Conservation (phyloP, 495 filamentous ascomycete genomes). For the Aspergillus ellipticus region DNA sequence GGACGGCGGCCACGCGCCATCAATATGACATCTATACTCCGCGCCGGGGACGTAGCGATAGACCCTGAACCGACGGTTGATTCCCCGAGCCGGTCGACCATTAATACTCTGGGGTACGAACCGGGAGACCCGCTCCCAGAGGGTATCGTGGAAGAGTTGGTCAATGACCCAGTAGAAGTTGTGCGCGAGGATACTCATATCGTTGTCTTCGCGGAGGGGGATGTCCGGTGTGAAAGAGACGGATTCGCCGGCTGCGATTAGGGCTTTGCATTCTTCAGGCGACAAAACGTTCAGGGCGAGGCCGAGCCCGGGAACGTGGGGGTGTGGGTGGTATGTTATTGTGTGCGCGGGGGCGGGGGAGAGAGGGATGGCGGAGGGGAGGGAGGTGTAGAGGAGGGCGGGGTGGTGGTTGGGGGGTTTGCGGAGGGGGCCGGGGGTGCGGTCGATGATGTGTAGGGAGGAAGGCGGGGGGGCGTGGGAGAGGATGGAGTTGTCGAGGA, state of each 20-base stretch:
- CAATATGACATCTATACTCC: slow-evolving; percentile 38
- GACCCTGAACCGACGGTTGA: slow-evolving; percentile 39
- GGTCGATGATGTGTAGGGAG: slow-evolving; percentile 32
- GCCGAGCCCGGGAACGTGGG: slow-evolving; percentile 36
- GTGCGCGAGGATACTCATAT: slow-evolving; percentile 38
- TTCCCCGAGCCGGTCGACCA: slow-evolving; percentile 29
- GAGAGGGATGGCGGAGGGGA: slow-evolving; percentile 31
- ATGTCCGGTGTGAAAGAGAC: slow-evolving; percentile 36
- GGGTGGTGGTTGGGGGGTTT: slow-evolving; percentile 39
- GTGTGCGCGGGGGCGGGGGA: slow-evolving; percentile 19
- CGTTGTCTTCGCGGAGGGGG: slow-evolving; percentile 36
- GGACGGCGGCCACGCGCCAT: slow-evolving; percentile 39
- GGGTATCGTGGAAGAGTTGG: slow-evolving; percentile 35
- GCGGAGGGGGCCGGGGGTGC: slow-evolving; percentile 30
- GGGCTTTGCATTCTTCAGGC: slow-evolving; percentile 29
- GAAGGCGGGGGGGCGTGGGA: slow-evolving; percentile 24
- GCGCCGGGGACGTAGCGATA: slow-evolving; percentile 39
- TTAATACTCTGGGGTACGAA: slow-evolving; percentile 30
- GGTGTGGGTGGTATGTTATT: slow-evolving; percentile 36
- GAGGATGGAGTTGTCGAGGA: slow-evolving; percentile 35
- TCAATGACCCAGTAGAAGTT: slow-evolving; percentile 43
- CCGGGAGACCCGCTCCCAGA: slow-evolving; percentile 32
- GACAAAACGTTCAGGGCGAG: slow-evolving; percentile 33
- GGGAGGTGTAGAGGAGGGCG: slow-evolving; percentile 36
- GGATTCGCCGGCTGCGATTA: slow-evolving; percentile 38